phyloP scores from a whole-genome alignment of 441 rosid genomes.

The Eutrema salsugineum region DNA sequence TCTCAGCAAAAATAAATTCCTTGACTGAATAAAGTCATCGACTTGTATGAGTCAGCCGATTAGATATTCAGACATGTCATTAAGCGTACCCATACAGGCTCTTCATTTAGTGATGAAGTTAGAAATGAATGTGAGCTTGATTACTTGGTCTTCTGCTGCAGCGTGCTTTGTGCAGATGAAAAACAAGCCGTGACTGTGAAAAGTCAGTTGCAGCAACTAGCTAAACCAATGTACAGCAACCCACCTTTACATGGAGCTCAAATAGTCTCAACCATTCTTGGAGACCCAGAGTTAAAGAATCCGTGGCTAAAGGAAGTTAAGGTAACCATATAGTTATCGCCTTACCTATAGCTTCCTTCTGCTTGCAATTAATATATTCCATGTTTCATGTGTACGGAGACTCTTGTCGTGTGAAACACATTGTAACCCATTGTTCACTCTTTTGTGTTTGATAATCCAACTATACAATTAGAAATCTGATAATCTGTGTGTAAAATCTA shows the following conservation, averaged over 20 bases:
- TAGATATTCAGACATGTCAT: not conserved
- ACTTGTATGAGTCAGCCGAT: not conserved
- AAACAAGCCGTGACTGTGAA: slow-evolving; percentile 80
- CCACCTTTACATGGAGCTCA: slow-evolving; percentile 95
- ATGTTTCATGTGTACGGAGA: not conserved
- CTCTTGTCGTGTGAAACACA: not conserved
- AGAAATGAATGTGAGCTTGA: not conserved
- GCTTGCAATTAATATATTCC: not conserved
- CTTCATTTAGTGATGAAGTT: not conserved
- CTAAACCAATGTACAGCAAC: slow-evolving; percentile 97
- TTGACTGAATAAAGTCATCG: not conserved
- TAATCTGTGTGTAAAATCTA: not conserved
- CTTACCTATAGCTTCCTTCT: not conserved
- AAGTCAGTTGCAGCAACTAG: slow-evolving; percentile 96
- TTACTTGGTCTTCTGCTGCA: slow-evolving; percentile 28
- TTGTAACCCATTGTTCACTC: not conserved
- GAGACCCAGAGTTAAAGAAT: slow-evolving; percentile 71
- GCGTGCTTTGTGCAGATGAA: slow-evolving; percentile 83
- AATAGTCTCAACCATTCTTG: slow-evolving; percentile 75
- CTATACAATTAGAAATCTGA: slow-evolving; percentile 15
- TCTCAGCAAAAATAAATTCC: not conserved
- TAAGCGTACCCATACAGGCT: not conserved
- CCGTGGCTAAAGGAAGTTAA: slow-evolving; percentile 92
- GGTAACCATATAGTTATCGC: slow-evolving; percentile 38
- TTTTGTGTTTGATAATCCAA: not conserved